A percentile compares a stretch with the other conserved stretches of the same genome.
phyloP scores from a whole-genome alignment of 768 basidiomycete species.

The Leccinum pellstonianum region DNA sequence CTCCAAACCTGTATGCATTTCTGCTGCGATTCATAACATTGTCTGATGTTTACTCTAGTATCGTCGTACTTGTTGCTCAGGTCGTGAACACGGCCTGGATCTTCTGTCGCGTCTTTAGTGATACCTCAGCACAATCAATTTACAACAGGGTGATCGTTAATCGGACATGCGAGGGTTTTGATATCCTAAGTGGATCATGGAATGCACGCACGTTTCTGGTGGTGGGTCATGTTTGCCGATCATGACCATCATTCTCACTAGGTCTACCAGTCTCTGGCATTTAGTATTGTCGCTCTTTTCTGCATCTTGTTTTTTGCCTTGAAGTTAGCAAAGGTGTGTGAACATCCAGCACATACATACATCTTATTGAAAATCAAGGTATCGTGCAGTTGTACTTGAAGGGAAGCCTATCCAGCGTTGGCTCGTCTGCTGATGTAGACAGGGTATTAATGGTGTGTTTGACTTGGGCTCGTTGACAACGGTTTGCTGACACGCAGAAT shows the following conservation, averaged over 20 bases:
- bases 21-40: background rate
- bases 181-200: slow-evolving; percentile 47
- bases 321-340: slow-evolving; percentile 42
- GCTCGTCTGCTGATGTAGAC: slow-evolving; percentile 43
- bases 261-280: slow-evolving; percentile 36
- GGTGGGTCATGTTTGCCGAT: slow-evolving; percentile 30
- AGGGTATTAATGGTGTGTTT: slow-evolving; percentile 46
- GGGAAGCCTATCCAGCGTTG: slow-evolving; percentile 49
- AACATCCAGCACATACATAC: background rate
- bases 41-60: slow-evolving; percentile 11
- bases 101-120: slow-evolving; percentile 40
- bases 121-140: slow-evolving; percentile 28
- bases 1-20: slow-evolving; percentile 45
- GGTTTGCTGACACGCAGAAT: background rate
- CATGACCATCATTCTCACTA: background rate
- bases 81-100: slow-evolving; percentile 49
- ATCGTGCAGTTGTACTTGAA: slow-evolving; percentile 40
- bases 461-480: background rate
- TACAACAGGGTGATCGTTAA: slow-evolving; percentile 39
- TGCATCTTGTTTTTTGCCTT: slow-evolving; percentile 39
- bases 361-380: background rate
- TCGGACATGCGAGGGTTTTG: slow-evolving; percentile 39
- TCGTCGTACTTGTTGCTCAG: slow-evolving; percentile 44
- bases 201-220: slow-evolving; percentile 23
- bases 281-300: slow-evolving; percentile 38